phyloP scores from a whole-genome alignment of 2,329 filamentous ascomycete species.

The Fusarium lyarnte region DNA sequence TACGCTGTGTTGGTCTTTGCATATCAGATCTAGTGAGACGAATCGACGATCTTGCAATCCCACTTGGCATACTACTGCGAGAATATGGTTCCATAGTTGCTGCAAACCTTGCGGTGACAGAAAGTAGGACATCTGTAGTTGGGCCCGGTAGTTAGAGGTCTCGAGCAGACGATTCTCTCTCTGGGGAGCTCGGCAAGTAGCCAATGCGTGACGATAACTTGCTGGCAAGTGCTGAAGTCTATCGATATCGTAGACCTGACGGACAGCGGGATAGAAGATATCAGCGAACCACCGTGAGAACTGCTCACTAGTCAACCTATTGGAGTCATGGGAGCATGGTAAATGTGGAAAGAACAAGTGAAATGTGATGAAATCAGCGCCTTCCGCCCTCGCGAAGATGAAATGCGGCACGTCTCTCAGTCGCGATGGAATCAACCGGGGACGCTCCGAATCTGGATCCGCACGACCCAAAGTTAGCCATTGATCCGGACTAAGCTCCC shows the following conservation, averaged over 20 bases:
- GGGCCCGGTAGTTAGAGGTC: too few species aligned
- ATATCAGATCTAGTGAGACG: too few species aligned
- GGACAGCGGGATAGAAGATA: too few species aligned
- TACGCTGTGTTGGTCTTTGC: too few species aligned
- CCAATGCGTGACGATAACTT: conserved; percentile 20
- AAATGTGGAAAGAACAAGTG: conserved; percentile 15
- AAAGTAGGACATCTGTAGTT: too few species aligned
- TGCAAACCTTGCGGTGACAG: too few species aligned
- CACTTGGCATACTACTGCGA: too few species aligned
- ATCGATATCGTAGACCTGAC: too few species aligned
- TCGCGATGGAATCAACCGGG: neutral
- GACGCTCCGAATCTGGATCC: neutral
- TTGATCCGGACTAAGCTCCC: neutral
- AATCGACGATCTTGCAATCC: too few species aligned
- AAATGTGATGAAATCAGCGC: conserved; percentile 14
- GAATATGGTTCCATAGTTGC: too few species aligned
- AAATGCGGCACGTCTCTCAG: conserved; percentile 14
- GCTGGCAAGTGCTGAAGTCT: conserved; percentile 22
- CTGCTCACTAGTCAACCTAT: conserved; percentile 6
- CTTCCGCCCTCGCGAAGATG: conserved; percentile 1
- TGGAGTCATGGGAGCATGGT: conserved; percentile 3
- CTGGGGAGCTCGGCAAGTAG: conserved; percentile 1
- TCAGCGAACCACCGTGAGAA: too few species aligned
- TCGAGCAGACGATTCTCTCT: neutral
- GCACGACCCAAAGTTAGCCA: neutral